Conservation (phyloP, 352 stramenopile species). For the Pythium aphanidermatum region DNA sequence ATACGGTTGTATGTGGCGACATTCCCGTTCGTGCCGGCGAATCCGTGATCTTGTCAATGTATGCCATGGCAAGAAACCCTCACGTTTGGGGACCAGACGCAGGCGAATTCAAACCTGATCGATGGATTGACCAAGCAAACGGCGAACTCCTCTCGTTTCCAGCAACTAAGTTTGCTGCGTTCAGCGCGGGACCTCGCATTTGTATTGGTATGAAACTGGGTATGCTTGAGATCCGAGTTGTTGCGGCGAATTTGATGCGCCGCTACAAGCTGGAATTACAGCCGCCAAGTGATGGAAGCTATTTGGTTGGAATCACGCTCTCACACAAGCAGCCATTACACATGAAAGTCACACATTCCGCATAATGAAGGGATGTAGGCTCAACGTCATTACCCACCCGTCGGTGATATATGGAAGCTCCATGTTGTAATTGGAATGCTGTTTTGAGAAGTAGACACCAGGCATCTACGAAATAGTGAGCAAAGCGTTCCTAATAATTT, state of each 20-base stretch:
- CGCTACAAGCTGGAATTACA: not conserved
- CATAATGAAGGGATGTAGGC: too few relatives aligned
- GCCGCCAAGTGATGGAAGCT: not conserved
- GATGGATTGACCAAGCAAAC: slow-evolving; percentile 28
- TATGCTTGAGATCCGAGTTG: slow-evolving; percentile 28
- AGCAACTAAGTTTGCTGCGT: slow-evolving; percentile 23
- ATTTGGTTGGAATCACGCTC: not conserved
- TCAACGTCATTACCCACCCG: too few relatives aligned
- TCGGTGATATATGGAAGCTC: too few relatives aligned
- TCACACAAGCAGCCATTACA: not conserved
- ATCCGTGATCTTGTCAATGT: slow-evolving; percentile 19
- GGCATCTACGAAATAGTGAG: too few relatives aligned
- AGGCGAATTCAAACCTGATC: slow-evolving; percentile 42
- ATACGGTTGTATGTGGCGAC: slow-evolving; percentile 33
- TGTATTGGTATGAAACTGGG: slow-evolving; percentile 35
- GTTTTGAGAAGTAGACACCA: too few relatives aligned
- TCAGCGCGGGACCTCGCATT: slow-evolving; percentile 29
- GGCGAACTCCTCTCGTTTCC: slow-evolving; percentile 1
- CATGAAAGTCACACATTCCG: too few relatives aligned
- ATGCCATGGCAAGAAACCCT: slow-evolving; percentile 21
- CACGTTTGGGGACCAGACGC: slow-evolving; percentile 39
- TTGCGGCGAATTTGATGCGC: slow-evolving; percentile 1
- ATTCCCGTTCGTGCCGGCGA: slow-evolving; percentile 16
- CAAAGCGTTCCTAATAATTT: too few relatives aligned
- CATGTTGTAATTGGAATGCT: too few relatives aligned